Evolutionary conservation across 331 rosid genomes (phyloP), one percentile per base, ranked within the genome.

Genomic region (Erythrophleum ivorense): DNA sequence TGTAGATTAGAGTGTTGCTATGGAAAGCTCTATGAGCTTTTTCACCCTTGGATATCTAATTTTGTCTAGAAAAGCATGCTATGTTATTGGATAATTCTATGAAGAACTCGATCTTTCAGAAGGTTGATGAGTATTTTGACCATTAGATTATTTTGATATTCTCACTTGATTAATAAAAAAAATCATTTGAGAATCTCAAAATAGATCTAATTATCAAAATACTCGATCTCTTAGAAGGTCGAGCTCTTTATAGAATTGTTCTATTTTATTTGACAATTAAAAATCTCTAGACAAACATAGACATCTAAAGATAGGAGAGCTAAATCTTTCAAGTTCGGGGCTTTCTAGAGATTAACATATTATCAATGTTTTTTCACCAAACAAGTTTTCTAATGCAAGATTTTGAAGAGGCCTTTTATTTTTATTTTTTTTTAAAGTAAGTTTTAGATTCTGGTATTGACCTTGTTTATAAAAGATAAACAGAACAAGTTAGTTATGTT

Each of bases 341-440:
- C n/a, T 53, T 53, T 53, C n/a, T 40, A 58, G 43, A 78, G 41
- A 50, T 33, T 6, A 52, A 33, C 62, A 16, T 40, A 31, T 7
- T 71, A 87, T 82, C 86, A 80, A 84, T 65, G 8, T 15, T 13
- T 65, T 58, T 72, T 87, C 69, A 65, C 83, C 86, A 76, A 84
- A 71, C 85, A 79, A 48, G 19, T 70, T 40, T 67, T 80, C 75
- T 70, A 78, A 62, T 64, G 54, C 36, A 54, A 68, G 60, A 18
- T 60, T 48, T 11, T 38, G 57, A 58, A 41, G 49, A 31, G 38
- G 9, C 5, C 40, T 16, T 60, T 29, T 24, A 24, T 24, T 24
- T 24, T 24, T 24, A 24, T 24, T 24, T 24, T 43, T 5, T 6
- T 4, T 43, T 10, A 11, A 4, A 36, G 7, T 33, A 18, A 34